Evolutionary conservation across 1,284 basidiomycete genomes (phyloP), one percentile per base, ranked within the genome.

Genomic region (Leccinum pachyderme): DNA sequence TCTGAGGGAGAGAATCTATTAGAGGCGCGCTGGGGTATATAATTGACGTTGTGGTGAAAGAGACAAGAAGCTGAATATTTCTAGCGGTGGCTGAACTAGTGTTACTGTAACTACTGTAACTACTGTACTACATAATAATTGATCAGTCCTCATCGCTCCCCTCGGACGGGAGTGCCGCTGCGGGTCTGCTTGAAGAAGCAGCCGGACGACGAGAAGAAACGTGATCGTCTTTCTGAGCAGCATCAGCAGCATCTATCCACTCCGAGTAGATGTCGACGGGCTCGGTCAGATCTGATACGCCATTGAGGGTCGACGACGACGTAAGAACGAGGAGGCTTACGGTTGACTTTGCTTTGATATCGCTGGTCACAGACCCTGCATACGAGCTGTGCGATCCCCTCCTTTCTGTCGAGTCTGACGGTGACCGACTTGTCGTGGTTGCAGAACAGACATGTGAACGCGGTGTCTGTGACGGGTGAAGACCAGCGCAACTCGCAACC

Each of bases 241-340:
- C 87, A 67, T 94, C 91, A 22, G 90, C 90, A 46, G 92, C 91
- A 71, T 94, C 92, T 61, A 94, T 92, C 92, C 92, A 95, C 66
- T 92, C 89, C 9, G 91, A 91, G 70, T 94, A 95, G 28, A 95
- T 90, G 70, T 95, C 93, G 58, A 95, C 87, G 5, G 93, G 84
- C 63, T 94, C 92, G 1, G 90, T 92, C 48, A 95, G 77, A 66
- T 93, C 91, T 72, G 49, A 51, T 62, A 37, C 35, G 54, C 29
- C 28, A 39, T 39, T 67, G 45, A 57, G 61, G 11, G 61, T 50
- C 44, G 47, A 65, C 39, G 60, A 25, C 56, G 27, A 53, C 56
- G 35, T 18, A 29, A 27, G 32, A 25, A 39, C 48, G 31, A 47
- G 45, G 41, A 35, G 43, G 80, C 91, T 69, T 66, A 93, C 91